Evolutionary conservation across 2,329 filamentous ascomycete species (phyloP).

Genomic region (Phaeosphaeriaceae sp.): DNA sequence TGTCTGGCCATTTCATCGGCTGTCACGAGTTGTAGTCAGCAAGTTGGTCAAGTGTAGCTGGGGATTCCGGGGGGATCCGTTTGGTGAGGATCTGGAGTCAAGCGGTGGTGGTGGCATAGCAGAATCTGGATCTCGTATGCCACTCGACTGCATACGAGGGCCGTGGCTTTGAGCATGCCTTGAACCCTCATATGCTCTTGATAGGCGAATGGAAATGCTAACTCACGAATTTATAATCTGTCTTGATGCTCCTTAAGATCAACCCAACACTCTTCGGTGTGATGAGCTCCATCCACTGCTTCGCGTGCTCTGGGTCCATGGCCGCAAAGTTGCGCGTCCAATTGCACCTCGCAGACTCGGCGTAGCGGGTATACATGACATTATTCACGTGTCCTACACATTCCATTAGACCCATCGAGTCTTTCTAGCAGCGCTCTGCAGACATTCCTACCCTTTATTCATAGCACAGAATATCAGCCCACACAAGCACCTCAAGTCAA

Average conservation of each 20-base stretch:
- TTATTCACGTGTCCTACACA: conserved; percentile 81
- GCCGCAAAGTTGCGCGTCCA: conserved; percentile 76
- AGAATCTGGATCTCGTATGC: too few species aligned
- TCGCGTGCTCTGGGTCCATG: conserved; percentile 66
- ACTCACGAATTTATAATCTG: conserved; percentile 87
- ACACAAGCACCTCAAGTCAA: conserved; percentile 3
- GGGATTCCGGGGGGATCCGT: background rate
- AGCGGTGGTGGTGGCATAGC: background rate
- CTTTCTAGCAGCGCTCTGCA: background rate
- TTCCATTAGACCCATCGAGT: conserved; percentile 19
- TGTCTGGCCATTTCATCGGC: conserved; percentile 83
- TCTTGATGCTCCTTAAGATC: conserved; percentile 79
- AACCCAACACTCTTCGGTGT: conserved; percentile 71
- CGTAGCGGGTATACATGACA: conserved; percentile 81
- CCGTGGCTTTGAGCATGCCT: too few species aligned
- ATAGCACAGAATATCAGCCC: conserved; percentile 22
- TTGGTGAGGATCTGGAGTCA: background rate
- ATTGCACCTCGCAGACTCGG: conserved; percentile 80
- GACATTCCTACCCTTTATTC: background rate
- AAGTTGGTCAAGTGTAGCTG: background rate
- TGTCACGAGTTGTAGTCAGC: conserved; percentile 21
- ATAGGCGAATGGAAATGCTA: background rate
- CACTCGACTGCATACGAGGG: background rate
- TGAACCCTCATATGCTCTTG: background rate
- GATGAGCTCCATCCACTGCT: conserved; percentile 73